Evolutionary conservation across 164 flowering plant species (phyloP).

Genomic region (Stephania cephalantha): DNA sequence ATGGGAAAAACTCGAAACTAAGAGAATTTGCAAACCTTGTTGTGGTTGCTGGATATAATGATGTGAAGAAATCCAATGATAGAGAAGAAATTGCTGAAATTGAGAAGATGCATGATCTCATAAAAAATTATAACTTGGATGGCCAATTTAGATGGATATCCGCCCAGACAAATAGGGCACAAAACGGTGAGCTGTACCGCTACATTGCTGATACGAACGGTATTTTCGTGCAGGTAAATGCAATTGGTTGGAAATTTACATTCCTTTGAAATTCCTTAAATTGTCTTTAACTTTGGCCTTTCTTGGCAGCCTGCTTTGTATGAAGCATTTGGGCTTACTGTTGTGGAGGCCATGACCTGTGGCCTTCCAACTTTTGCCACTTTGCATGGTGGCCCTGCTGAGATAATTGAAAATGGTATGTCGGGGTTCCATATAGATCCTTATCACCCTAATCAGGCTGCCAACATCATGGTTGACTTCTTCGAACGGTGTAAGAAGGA

Average conservation of each 20-base stretch:
- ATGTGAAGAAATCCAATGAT: conserved; percentile 74
- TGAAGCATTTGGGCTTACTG: conserved; percentile 97
- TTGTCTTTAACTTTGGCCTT: not conserved
- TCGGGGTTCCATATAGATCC: conserved; percentile 97
- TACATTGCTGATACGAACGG: conserved; percentile 87
- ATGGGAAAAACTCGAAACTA: conserved; percentile 49
- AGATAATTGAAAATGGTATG: conserved; percentile 81
- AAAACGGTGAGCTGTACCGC: conserved; percentile 94
- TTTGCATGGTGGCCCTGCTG: conserved; percentile 95
- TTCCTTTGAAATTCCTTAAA: not conserved
- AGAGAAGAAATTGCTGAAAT: conserved; percentile 91
- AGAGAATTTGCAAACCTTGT: conserved; percentile 80
- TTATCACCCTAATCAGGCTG: conserved; percentile 78
- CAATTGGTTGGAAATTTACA: not conserved
- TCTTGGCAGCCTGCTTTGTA: conserved; percentile 78
- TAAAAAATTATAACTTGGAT: conserved; percentile 53
- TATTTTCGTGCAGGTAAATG: conserved; percentile 77
- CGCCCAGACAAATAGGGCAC: conserved; percentile 74
- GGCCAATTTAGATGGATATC: conserved; percentile 92
- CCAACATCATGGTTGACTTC: conserved; percentile 49
- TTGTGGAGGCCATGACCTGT: conserved; percentile 96
- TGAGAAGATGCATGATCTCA: conserved; percentile 83
- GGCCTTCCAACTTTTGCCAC: conserved; percentile 99
- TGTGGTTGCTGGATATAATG: conserved; percentile 72
- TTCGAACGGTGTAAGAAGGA: conserved; percentile 56